Evolutionary conservation across 2,329 filamentous ascomycete genomes (phyloP).

Genomic region (Verruconis gallopava): DNA sequence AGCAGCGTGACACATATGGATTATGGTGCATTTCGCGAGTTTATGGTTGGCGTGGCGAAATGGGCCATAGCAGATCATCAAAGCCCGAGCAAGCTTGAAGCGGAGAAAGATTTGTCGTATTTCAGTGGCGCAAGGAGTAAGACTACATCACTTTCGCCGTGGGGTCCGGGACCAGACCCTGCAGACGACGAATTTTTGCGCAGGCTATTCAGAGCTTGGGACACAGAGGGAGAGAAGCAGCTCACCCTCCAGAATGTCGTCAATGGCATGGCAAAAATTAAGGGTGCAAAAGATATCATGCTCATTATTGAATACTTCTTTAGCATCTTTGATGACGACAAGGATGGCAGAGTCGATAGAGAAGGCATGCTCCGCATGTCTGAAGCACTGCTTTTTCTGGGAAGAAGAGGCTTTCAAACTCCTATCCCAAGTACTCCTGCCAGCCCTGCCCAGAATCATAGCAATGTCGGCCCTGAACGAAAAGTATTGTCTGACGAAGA

Average conservation of each 20-base stretch:
- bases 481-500: constrained; percentile 57
- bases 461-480: background rate
- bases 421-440: constrained; percentile 18
- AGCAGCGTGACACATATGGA: constrained; percentile 91
- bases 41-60: constrained; percentile 72
- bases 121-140: constrained; percentile 36
- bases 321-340: constrained; percentile 87
- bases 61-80: constrained; percentile 90
- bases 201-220: constrained; percentile 79
- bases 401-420: constrained; percentile 72
- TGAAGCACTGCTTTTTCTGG: constrained; percentile 85
- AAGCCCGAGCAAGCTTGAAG: constrained; percentile 37
- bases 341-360: constrained; percentile 80
- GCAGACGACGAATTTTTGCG: constrained; percentile 92
- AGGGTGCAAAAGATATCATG: constrained; percentile 93
- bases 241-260: constrained; percentile 87
- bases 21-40: constrained; percentile 91
- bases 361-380: constrained; percentile 93
- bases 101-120: constrained; percentile 41
- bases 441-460: background rate
- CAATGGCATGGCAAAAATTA: constrained; percentile 77
- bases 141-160: constrained; percentile 35
- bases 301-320: constrained; percentile 97
- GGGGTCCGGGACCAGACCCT: constrained; percentile 53
- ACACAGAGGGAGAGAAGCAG: constrained; percentile 61